Conservation (phyloP, 2,329 filamentous ascomycete genomes). For the Rhinocladiella similis region DNA sequence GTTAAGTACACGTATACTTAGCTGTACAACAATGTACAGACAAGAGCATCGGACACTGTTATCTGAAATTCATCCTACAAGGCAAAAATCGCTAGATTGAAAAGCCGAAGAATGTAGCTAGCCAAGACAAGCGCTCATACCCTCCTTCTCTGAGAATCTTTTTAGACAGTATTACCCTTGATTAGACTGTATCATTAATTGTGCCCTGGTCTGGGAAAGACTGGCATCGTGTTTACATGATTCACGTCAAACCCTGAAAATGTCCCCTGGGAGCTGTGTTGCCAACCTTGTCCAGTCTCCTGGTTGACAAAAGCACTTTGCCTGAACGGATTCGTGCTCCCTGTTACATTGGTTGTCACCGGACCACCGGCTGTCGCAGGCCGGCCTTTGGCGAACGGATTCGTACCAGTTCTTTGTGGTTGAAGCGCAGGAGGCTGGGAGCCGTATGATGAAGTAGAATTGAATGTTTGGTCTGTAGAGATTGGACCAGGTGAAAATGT, state of each 20-base stretch:
- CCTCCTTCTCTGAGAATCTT: too few species aligned
- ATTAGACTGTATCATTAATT: slow-evolving; percentile 34
- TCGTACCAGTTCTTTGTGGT: slow-evolving; percentile 66
- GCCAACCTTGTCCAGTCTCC: slow-evolving; percentile 84
- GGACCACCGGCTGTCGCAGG: slow-evolving; percentile 45
- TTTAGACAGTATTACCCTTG: slow-evolving; percentile 2
- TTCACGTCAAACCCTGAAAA: slow-evolving; percentile 74
- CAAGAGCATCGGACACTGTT: too few species aligned
- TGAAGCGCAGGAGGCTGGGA: slow-evolving; percentile 44
- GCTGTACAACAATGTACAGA: too few species aligned
- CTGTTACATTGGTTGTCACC: slow-evolving; percentile 74
- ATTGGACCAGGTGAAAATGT: slow-evolving; percentile 38
- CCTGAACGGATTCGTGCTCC: slow-evolving; percentile 91
- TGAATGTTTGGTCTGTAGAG: slow-evolving; percentile 35
- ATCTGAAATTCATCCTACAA: too few species aligned
- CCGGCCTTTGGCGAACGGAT: slow-evolving; percentile 65
- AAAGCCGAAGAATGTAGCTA: too few species aligned
- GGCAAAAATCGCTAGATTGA: too few species aligned
- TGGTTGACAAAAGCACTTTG: slow-evolving; percentile 90
- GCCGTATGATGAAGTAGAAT: slow-evolving; percentile 22
- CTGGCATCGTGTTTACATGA: slow-evolving; percentile 72
- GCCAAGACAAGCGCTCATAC: too few species aligned
- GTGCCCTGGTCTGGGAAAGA: slow-evolving; percentile 77
- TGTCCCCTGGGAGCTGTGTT: slow-evolving; percentile 73
- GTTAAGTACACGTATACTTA: too few species aligned